Evolutionary conservation across 768 basidiomycete genomes (phyloP).

Genomic region (Solioccasus polychromus): DNA sequence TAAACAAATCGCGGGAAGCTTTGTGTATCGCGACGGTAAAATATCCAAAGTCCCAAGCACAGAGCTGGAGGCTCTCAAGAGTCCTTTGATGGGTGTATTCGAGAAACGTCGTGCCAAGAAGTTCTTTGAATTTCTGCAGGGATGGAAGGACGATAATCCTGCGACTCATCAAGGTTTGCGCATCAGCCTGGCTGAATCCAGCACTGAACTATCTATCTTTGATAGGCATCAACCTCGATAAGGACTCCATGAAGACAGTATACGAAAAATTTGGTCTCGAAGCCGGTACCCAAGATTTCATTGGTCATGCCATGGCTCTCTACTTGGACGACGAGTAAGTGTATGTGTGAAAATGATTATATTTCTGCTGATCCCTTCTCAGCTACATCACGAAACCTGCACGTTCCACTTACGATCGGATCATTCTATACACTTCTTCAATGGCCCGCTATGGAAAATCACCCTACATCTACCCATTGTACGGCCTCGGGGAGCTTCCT

Average conservation of each 20-base stretch:
- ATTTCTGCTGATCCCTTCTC: constrained; percentile 10
- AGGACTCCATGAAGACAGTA: constrained; percentile 87
- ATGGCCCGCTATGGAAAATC: constrained; percentile 99
- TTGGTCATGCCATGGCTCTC: constrained; percentile 98
- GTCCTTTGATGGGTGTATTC: constrained; percentile 97
- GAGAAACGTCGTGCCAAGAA: constrained; percentile 98
- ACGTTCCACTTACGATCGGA: constrained; percentile 87
- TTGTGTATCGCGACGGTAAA: constrained; percentile 93
- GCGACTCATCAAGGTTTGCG: constrained; percentile 87
- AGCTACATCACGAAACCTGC: constrained; percentile 95
- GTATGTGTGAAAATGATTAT: neutral
- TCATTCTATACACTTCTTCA: constrained; percentile 94
- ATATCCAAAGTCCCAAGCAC: constrained; percentile 98
- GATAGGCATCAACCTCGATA: constrained; percentile 84
- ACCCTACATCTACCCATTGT: constrained; percentile 98
- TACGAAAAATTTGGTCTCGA: constrained; percentile 98
- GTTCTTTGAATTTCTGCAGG: constrained; percentile 96
- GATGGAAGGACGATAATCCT: constrained; percentile 95
- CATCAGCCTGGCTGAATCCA: neutral
- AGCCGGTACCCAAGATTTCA: constrained; percentile 96
- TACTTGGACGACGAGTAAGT: constrained; percentile 95
- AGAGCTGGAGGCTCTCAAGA: constrained; percentile 94
- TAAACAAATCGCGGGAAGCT: constrained; percentile 99
- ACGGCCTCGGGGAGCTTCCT: constrained; percentile 97
- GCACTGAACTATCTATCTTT: constrained; percentile 1